Evolutionary conservation across 2,329 filamentous ascomycete species (phyloP).

Genomic region (Xylariaceae sp.): DNA sequence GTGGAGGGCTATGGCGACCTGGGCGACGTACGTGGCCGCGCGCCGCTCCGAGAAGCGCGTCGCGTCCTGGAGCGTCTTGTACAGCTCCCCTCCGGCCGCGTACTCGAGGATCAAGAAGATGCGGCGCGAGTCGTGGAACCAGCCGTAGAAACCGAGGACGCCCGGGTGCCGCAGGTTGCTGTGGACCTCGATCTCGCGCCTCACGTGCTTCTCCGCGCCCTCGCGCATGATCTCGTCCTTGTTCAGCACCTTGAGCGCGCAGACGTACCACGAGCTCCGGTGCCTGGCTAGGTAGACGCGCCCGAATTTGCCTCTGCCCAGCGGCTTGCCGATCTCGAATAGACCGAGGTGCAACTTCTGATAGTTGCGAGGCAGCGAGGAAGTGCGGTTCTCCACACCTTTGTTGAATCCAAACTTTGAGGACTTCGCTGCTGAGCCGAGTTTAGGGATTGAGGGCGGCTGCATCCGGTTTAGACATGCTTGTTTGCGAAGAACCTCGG

Average conservation of each 20-base stretch:
- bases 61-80: conserved; percentile 74
- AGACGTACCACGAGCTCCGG: conserved; percentile 72
- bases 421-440: too few relatives aligned
- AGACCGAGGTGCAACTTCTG: conserved; percentile 88
- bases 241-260: conserved; percentile 78
- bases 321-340: conserved; percentile 83
- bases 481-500: too few relatives aligned
- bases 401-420: too few relatives aligned
- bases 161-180: conserved; percentile 80
- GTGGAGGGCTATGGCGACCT: conserved; percentile 78
- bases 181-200: conserved; percentile 83
- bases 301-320: conserved; percentile 83
- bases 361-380: too few relatives aligned
- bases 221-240: conserved; percentile 74
- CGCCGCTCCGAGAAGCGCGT: conserved; percentile 76
- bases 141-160: conserved; percentile 74
- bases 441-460: too few relatives aligned
- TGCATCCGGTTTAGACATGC: too few relatives aligned
- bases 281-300: conserved; percentile 79
- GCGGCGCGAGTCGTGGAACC: conserved; percentile 82
- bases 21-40: conserved; percentile 77
- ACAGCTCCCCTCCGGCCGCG: conserved; percentile 78
- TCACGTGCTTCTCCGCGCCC: conserved; percentile 73
- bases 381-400: too few relatives aligned
- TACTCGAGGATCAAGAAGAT: conserved; percentile 85